Evolutionary conservation across 108 stramenopile species (phyloP).

Genomic region (Cyclotella kingstonii): DNA sequence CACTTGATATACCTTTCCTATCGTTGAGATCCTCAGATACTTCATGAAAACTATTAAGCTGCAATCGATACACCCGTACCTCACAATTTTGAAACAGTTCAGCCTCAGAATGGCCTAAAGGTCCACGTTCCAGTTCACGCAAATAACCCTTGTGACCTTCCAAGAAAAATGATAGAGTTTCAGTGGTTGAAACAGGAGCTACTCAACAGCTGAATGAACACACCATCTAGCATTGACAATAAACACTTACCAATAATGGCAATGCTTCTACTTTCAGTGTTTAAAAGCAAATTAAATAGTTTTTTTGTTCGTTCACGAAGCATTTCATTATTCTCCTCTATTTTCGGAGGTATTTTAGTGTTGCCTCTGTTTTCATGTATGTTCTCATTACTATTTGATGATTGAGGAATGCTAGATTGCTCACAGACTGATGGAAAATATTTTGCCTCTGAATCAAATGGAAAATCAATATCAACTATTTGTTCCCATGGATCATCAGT

Average conservation of each 20-base stretch:
- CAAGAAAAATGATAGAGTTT: neutral
- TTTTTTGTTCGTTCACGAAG: slow-evolving; percentile 50
- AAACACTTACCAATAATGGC: slow-evolving; percentile 29
- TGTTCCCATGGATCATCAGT: slow-evolving; percentile 21
- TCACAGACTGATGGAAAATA: too few relatives aligned
- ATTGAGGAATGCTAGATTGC: too few relatives aligned
- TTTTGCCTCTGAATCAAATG: neutral
- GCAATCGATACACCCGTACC: slow-evolving; percentile 53
- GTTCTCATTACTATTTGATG: too few relatives aligned
- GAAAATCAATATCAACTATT: neutral
- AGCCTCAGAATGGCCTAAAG: slow-evolving; percentile 43
- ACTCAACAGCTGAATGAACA: too few relatives aligned
- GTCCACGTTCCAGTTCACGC: slow-evolving; percentile 62
- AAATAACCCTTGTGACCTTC: slow-evolving; percentile 65
- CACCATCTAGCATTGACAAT: too few relatives aligned
- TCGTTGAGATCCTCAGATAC: neutral
- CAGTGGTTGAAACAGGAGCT: neutral
- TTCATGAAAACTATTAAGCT: neutral
- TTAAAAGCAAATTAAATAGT: slow-evolving; percentile 50
- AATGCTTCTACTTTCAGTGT: slow-evolving; percentile 42
- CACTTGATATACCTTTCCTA: neutral
- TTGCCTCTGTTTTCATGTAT: too few relatives aligned
- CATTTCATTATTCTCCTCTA: slow-evolving; percentile 38
- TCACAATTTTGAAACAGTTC: slow-evolving; percentile 59
- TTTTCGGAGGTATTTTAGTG: too few relatives aligned